phyloP scores from a whole-genome alignment of 129 eudicot species.

The Deinandra increscens region DNA sequence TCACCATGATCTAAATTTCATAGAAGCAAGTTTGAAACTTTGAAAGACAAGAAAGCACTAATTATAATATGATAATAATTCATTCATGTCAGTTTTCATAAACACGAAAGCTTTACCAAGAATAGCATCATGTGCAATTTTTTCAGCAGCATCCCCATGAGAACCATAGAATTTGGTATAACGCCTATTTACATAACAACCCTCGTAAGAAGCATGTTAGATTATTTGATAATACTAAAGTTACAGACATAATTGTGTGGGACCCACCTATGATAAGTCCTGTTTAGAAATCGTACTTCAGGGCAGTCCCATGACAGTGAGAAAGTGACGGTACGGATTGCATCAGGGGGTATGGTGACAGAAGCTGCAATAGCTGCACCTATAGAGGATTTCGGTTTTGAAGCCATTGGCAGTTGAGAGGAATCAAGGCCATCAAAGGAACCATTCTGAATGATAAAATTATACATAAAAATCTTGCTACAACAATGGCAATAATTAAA shows the following conservation, averaged over 20 bases:
- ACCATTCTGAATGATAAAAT: constrained; percentile 59
- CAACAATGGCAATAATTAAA: background rate
- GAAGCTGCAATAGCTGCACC: constrained; percentile 98
- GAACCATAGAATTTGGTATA: constrained; percentile 86
- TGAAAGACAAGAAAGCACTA: background rate
- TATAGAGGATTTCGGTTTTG: constrained; percentile 62
- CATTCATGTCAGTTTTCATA: background rate
- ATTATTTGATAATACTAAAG: constrained; percentile 1
- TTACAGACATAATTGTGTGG: constrained; percentile 4
- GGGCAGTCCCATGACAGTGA: constrained; percentile 96
- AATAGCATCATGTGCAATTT: constrained; percentile 85
- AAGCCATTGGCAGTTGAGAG: constrained; percentile 59
- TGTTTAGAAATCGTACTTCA: constrained; percentile 65
- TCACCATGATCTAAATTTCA: constrained; percentile 48
- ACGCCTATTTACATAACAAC: constrained; percentile 51
- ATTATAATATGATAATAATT: background rate
- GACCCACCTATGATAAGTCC: constrained; percentile 74
- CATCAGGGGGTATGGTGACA: constrained; percentile 57
- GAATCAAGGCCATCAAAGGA: constrained; percentile 69
- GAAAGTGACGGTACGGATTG: constrained; percentile 62
- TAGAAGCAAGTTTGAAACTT: background rate
- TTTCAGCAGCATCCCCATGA: constrained; percentile 64
- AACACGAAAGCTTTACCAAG: constrained; percentile 51
- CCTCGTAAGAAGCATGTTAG: constrained; percentile 25
- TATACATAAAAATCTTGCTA: constrained; percentile 24